phyloP scores from a whole-genome alignment of 2,329 filamentous ascomycete species.

The Microdochium nivale region DNA sequence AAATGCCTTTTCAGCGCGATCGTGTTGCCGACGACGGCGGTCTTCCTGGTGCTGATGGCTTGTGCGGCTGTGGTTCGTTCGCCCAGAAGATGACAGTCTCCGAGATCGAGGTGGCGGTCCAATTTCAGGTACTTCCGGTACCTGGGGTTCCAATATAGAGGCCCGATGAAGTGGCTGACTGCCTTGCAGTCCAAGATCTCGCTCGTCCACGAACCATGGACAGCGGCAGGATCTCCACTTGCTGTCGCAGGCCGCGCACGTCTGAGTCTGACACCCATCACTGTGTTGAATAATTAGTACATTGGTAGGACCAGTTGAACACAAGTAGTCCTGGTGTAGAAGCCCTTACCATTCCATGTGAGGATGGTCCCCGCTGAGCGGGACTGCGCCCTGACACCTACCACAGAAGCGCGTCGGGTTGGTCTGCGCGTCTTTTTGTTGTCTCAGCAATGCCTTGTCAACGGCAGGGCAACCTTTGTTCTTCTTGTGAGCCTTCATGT shows the following conservation, averaged over 20 bases:
- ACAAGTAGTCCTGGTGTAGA: background rate
- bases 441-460: background rate
- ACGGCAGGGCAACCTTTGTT: background rate
- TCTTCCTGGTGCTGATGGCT: constrained; percentile 37
- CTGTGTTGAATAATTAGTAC: background rate
- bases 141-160: constrained; percentile 27
- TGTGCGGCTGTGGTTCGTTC: constrained; percentile 8
- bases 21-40: constrained; percentile 35
- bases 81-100: background rate
- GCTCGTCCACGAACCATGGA: constrained; percentile 57
- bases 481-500: background rate
- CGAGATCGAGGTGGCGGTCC: background rate
- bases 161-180: constrained; percentile 45
- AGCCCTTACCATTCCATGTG: background rate
- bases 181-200: constrained; percentile 41
- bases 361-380: background rate
- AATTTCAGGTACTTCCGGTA: constrained; percentile 23
- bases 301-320: too few species aligned
- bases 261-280: background rate
- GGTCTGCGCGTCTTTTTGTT: background rate
- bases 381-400: background rate
- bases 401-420: background rate
- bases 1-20: constrained; percentile 33
- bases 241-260: constrained; percentile 44
- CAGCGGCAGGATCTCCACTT: constrained; percentile 83